A percentile compares a stretch with the other conserved stretches of the same genome.
phyloP scores from a whole-genome alignment of 176 grass and related monocot species.

The Oryza officinalis region DNA sequence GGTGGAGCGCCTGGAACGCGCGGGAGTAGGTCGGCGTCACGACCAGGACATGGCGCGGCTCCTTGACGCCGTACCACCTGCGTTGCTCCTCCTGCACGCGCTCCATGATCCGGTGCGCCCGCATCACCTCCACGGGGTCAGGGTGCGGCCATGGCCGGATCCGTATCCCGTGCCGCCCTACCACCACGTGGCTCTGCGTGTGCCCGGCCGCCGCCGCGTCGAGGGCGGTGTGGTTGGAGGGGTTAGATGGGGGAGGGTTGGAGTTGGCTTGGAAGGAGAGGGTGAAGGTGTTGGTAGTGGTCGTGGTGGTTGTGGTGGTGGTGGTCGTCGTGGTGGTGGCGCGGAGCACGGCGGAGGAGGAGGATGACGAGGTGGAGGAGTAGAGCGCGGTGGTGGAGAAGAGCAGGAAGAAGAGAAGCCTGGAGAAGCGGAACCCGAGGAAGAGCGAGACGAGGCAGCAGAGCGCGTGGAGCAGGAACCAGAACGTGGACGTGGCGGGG shows the following conservation, averaged over 20 bases:
- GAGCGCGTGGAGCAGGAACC: conserved; percentile 84
- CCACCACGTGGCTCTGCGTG: conserved; percentile 77
- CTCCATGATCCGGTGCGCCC: conserved; percentile 79
- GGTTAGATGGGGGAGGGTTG: conserved; percentile 37
- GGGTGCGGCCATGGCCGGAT: conserved; percentile 96
- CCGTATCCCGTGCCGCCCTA: conserved; percentile 86
- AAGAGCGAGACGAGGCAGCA: conserved; percentile 95
- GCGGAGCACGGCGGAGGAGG: conserved; percentile 32
- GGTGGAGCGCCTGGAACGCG: conserved; percentile 86
- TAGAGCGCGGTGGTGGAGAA: conserved; percentile 71
- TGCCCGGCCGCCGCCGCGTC: conserved; percentile 16
- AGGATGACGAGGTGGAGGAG: conserved; percentile 38
- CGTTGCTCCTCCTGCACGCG: conserved; percentile 91
- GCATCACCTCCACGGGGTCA: conserved; percentile 83
- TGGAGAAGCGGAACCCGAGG: conserved; percentile 94
- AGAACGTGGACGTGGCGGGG: conserved; percentile 57
- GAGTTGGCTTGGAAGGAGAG: conserved; percentile 57
- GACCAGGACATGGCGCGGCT: conserved; percentile 55
- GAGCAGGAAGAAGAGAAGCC: conserved; percentile 81
- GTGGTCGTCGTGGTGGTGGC: conserved; percentile 60
- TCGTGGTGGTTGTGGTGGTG: not conserved
- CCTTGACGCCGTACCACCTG: conserved; percentile 73
- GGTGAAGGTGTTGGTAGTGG: conserved; percentile 78
- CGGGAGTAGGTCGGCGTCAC: conserved; percentile 81
- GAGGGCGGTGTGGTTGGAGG: conserved; percentile 28